These are phyloP conservation scores for Xylaria multiplex DNA, from an alignment of 2,329 filamentous ascomycete genomes.

Conservation along the genomic window DNA sequence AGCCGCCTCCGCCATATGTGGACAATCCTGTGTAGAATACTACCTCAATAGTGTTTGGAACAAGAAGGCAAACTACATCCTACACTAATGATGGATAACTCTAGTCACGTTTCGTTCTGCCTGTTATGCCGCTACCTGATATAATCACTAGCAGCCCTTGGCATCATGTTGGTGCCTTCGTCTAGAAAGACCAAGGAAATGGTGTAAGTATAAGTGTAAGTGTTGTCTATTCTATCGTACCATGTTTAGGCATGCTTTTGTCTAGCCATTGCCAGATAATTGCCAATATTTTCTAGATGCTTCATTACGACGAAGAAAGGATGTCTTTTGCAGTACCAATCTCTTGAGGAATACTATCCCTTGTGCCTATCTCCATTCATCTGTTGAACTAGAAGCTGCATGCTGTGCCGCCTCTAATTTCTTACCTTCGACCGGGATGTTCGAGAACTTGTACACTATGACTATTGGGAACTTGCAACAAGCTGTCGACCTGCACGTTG, in stretches of 20 bases:
- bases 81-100: neutral
- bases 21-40: conserved; percentile 50
- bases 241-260: neutral
- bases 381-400: neutral
- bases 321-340: too few species aligned
- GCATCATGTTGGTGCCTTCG: neutral
- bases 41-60: neutral
- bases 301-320: neutral
- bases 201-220: conserved; percentile 1
- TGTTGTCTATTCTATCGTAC: neutral
- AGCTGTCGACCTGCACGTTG: neutral
- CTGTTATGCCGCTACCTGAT: neutral
- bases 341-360: neutral
- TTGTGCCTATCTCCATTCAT: neutral
- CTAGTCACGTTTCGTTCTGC: neutral
- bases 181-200: neutral
- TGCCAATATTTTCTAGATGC: neutral
- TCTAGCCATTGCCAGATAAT: neutral
- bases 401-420: neutral
- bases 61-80: conserved; percentile 9
- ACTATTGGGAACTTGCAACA: neutral
- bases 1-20: conserved; percentile 52
- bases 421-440: too few species aligned
- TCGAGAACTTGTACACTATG: neutral
- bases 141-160: neutral